Evolutionary conservation across 2,329 filamentous ascomycete species (phyloP).

Genomic region (Colletotrichum eleusines): DNA sequence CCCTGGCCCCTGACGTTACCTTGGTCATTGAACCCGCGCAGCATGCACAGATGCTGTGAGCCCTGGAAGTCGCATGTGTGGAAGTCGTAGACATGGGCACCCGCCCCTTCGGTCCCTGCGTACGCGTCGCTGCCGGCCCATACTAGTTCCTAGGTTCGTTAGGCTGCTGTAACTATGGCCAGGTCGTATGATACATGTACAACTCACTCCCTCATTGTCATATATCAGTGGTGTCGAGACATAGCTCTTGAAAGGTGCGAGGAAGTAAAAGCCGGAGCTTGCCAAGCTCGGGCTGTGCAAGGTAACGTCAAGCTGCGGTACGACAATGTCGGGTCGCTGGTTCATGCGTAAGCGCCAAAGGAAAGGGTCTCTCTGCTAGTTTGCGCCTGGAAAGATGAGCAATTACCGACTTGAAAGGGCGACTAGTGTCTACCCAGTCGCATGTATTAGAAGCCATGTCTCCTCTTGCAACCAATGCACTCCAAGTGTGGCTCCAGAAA

Average conservation of each 20-base stretch:
- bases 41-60: slow-evolving; percentile 5
- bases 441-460: background rate
- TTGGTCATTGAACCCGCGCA: slow-evolving; percentile 17
- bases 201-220: slow-evolving; percentile 1
- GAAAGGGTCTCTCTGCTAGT: background rate
- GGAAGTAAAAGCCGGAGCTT: slow-evolving; percentile 1
- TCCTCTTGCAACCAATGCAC: too few species aligned
- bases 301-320: background rate
- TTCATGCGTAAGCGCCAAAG: background rate
- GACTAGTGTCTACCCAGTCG: background rate
- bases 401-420: slow-evolving; percentile 2
- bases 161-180: too few species aligned
- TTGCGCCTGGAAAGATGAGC: too few species aligned
- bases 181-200: too few species aligned
- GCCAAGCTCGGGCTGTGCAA: background rate
- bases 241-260: slow-evolving; percentile 12
- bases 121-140: slow-evolving; percentile 13
- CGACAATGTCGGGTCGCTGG: slow-evolving; percentile 11
- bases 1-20: background rate
- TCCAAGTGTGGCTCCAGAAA: too few species aligned
- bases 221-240: slow-evolving; percentile 10
- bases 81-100: slow-evolving; percentile 13
- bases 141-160: background rate
- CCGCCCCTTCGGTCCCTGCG: slow-evolving; percentile 6
- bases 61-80: slow-evolving; percentile 1